A percentile compares a stretch with the other conserved stretches of the same genome.
Conservation (phyloP, 441 rosid species). For the Adansonia grandidieri region DNA sequence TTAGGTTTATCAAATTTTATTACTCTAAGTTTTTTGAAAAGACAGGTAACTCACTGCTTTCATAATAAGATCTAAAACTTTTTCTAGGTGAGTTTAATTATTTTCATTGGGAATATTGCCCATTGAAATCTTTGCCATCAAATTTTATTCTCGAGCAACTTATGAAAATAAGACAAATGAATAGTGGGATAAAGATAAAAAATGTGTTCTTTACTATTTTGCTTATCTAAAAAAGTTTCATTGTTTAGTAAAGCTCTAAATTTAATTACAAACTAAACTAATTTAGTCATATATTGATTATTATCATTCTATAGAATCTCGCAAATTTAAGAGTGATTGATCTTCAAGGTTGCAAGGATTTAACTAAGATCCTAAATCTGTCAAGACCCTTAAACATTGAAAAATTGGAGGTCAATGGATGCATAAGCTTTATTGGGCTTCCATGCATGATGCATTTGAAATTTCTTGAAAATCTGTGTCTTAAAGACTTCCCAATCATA, state of each 20-base stretch:
- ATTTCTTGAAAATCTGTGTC: not conserved
- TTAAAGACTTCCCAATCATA: not conserved
- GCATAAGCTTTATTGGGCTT: not conserved
- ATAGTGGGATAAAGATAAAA: not conserved
- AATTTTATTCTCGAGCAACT: not conserved
- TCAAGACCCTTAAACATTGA: not conserved
- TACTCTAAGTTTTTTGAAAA: conserved; percentile 24
- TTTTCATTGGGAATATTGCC: not conserved
- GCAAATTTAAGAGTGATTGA: not conserved
- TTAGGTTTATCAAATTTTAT: not conserved
- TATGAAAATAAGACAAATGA: not conserved
- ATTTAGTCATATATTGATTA: not conserved
- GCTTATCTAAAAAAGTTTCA: not conserved
- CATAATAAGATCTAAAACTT: not conserved
- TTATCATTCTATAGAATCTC: not conserved
- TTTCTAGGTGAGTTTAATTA: not conserved
- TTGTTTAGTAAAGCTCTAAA: not conserved
- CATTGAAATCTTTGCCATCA: not conserved
- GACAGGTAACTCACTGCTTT: not conserved
- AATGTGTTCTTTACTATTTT: not conserved
- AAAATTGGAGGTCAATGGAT: not conserved
- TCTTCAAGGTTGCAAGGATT: not conserved
- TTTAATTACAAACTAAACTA: not conserved
- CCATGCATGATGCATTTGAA: not conserved
- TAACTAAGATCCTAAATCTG: not conserved